Evolutionary conservation across 768 basidiomycete genomes (phyloP), one percentile per base, ranked within the genome.

Genomic region (Kwoniella mangroviensis): DNA sequence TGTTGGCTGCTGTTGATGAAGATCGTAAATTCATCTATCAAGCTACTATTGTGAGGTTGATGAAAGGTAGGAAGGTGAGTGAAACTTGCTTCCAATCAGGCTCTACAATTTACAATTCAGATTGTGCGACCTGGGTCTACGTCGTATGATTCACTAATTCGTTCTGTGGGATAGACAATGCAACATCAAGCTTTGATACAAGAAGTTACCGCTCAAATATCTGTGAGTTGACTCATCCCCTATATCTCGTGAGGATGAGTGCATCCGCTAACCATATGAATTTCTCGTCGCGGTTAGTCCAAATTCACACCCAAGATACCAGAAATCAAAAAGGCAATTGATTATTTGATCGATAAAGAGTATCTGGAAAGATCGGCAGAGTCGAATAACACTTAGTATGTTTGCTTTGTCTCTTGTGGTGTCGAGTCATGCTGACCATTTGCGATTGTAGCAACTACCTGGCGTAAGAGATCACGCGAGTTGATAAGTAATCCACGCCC

Each of bases 311-410:
- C 96, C 24, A 94, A 93, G 86, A 92, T 98, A 63, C 90, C 93
- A 2, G 94, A 97, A 80, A 94, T 98, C 85, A 98, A 98, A 84
- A 95, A 96, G 89, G 92, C 93, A 3, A 96, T 98, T 69, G 94
- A 96, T 80, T 89, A 89, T 15, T 85, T 98, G 21, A 86, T 98
- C 58, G 96, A 98, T 85, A 96, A 96, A 85, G 96, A 99, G 82
- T 99, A 98, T 83, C 91, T 99, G 75, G 95, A 98, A 80, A 90
- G 96, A 40, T 91, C 93, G 15, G 93, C 94, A 22, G 92, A 90
- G 12, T 89, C 90, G n/a, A 90, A 91, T 79, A 94, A 96, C 84
- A 91, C 91, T 43, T 93, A n/a, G n/a, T n/a, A n/a, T n/a, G n/a
- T n/a, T n/a, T n/a, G n/a, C n/a, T n/a, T n/a, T n/a, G n/a, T n/a